These are phyloP conservation scores for Jasminum sambac DNA, from an alignment of 257 asterid genomes.

Conservation along the genomic window DNA sequence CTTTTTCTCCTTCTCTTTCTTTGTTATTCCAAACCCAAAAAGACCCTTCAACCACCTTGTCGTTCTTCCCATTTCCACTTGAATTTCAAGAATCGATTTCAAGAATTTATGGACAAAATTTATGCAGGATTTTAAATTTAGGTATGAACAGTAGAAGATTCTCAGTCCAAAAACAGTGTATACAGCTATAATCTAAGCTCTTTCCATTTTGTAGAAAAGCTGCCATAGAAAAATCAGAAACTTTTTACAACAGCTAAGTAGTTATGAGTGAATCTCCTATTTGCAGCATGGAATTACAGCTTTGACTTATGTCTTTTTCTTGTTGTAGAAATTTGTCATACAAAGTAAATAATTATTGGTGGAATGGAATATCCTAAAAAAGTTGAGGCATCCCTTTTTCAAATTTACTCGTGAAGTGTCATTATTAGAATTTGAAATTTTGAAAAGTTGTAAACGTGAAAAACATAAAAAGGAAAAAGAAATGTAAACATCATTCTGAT, in stretches of 20 bases:
- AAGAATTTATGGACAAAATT: not conserved
- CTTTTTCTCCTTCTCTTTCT: slow-evolving; percentile 25
- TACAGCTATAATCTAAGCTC: slow-evolving; percentile 14
- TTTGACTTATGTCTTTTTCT: not conserved
- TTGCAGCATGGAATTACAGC: slow-evolving; percentile 19
- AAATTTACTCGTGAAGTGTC: not conserved
- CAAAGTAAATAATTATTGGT: slow-evolving; percentile 14
- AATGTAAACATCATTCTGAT: not conserved
- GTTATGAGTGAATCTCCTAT: slow-evolving; percentile 28
- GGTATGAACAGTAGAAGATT: slow-evolving; percentile 5
- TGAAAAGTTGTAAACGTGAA: not conserved
- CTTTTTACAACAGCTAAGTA: not conserved
- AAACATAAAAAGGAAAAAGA: not conserved
- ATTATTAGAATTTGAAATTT: not conserved
- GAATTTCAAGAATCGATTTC: slow-evolving; percentile 6
- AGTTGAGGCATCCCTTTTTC: slow-evolving; percentile 2
- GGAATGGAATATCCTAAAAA: not conserved
- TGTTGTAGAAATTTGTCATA: slow-evolving; percentile 13
- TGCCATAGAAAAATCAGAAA: not conserved
- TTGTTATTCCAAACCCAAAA: slow-evolving; percentile 55
- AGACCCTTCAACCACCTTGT: slow-evolving; percentile 57
- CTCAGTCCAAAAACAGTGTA: not conserved
- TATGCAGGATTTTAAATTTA: not conserved
- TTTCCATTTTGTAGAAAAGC: slow-evolving; percentile 11
- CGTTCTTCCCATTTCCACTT: slow-evolving; percentile 55